Base-by-base conservation (phyloP, 306 rosid genomes). In the Dalbergia cochinchinensis region DNA sequence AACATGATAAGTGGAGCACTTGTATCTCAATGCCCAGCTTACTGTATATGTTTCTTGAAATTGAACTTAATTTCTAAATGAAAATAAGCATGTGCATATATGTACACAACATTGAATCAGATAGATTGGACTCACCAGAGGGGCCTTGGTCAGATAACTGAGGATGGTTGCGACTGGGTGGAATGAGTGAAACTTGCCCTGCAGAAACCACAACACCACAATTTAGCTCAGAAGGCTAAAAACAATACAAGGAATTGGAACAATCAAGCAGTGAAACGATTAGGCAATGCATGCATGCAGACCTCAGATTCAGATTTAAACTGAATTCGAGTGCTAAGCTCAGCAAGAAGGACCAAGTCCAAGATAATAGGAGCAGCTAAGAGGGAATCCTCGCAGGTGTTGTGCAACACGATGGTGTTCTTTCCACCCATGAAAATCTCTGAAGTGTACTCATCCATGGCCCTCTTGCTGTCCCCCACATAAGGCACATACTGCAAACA, bases 311-410 rank as follows among this genome's bases (percentile, higher is more conserved):
- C 99, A 65, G 97, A 86, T 84, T 91, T 93, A 75, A 95, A 87
- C 88, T 91, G 90, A 35, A 95, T 95, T 26, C 99, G 91, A 63
- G 98, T 85, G 86, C 97, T 91, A n/a, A 95, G 99, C 87, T 95
- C 99, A 51, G 99, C 98, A 57, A 95, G 98, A 69, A 95, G 97
- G 78, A 95, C 99, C 89, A 95, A 86, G 65, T 95, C 99, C 64
- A 95, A 91, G 80, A 95, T 93, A 69, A 95, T 95, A 35, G 99
- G 99, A 76, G 99, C 97, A 57, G 99, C 99, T 81, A 95, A 75
- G 14, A 95, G 94, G n/a, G 99, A 95, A 83, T 95, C 99, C 85
- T 95, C 99, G n/a, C 99, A 95, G 10, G 99, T 95, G 89, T 95
- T 95, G 94, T 95, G 99, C 89, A 95, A 20, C 79, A 95, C 99